These are phyloP conservation scores for Corymbia maculata DNA, from an alignment of 345 rosid species.

Conservation along the genomic window DNA sequence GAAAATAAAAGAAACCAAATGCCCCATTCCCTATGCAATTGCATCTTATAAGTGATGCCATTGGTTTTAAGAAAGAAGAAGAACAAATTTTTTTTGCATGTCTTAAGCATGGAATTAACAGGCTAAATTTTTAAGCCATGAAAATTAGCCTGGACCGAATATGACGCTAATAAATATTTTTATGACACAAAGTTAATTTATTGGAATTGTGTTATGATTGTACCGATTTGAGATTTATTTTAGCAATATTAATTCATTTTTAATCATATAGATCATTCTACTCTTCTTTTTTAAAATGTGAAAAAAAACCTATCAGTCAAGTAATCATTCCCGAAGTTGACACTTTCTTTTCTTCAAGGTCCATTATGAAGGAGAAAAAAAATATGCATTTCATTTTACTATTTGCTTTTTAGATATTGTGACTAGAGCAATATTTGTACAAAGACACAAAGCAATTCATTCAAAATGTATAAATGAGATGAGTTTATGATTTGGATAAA, in stretches of 20 bases:
- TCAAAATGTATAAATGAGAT: neutral
- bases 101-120: rapidly evolving
- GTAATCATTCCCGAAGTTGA: too few relatives aligned
- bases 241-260: rapidly evolving
- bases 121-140: rapidly evolving
- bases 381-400: too few relatives aligned
- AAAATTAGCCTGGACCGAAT: rapidly evolving
- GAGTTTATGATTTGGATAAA: neutral
- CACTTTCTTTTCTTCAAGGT: too few relatives aligned
- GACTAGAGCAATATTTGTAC: neutral
- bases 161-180: rapidly evolving
- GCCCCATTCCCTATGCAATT: too few relatives aligned
- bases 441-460: neutral
- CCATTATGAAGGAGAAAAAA: too few relatives aligned
- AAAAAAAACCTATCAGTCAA: too few relatives aligned
- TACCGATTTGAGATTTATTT: rapidly evolving
- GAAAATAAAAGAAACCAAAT: neutral
- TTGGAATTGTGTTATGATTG: rapidly evolving
- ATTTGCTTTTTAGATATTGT: too few relatives aligned
- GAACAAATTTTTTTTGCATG: neutral
- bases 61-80: neutral
- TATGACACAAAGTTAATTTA: too few relatives aligned
- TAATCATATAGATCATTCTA: too few relatives aligned
- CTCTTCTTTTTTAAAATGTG: too few relatives aligned
- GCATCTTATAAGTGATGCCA: neutral